Evolutionary conservation across 192 early-diverging fungal genomes (phyloP), one percentile per base, ranked within the genome.

Genomic region (Paraglomus brasilianum): DNA sequence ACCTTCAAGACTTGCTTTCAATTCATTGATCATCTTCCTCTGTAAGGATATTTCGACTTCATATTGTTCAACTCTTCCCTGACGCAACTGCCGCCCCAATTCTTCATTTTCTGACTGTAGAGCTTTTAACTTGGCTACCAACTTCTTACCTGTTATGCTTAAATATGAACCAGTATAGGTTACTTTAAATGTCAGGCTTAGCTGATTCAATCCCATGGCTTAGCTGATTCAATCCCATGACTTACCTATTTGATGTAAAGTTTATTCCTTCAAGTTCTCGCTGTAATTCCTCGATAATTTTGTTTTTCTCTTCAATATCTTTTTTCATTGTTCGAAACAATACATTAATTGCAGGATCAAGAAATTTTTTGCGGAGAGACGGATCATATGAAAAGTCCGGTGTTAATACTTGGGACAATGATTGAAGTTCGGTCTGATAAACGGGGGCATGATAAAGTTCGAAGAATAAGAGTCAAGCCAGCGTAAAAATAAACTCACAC

Each of bases 91-190:
- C n/a, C 68, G 60, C 13, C 74, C 74, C n/a, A 75, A 43, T 49
- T 75, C 74, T 52, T 71, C 69, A 50, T 75, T 75, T 22, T 75
- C 74, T 6, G 49, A 14, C 44, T 66, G 67, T n/a, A 75, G 30
- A 13, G 74, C 68, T 11, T 39, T 46, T 57, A 70, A 66, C 36
- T 71, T 71, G 36, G 60, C 61, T 1, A 75, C 63, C 17, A 75
- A 53, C 17, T 71, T 71, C 58, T 70, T 45, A 13, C 74, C 74
- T 38, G 68, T 58, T 17, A 65, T 53, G 52, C 50, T 72, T 14
- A 42, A 42, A 15, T 15, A 17, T 9, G 15, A 17, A 71, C 7
- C 15, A 8, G 39, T 47, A 10, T 49, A 17, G 17, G 52, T 41
- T n/a, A n/a, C n/a, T n/a, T n/a, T n/a, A n/a, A n/a, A n/a, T n/a